These are phyloP conservation scores for Coniophora puteana DNA, from an alignment of 1,284 basidiomycete species.

Conservation along the genomic window DNA sequence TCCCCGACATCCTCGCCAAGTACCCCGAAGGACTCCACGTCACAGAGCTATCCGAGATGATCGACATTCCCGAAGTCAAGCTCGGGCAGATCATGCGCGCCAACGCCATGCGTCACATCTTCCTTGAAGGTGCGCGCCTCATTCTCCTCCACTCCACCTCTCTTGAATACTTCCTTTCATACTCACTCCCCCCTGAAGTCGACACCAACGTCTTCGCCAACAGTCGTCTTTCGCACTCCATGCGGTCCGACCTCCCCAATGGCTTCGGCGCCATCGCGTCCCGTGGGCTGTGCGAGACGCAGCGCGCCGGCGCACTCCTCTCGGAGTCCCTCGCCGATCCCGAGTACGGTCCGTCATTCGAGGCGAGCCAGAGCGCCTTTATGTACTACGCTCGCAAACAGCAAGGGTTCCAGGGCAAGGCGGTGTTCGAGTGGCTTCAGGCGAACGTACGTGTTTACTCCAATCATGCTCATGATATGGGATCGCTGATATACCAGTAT, in stretches of 20 bases:
- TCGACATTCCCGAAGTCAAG: constrained; percentile 26
- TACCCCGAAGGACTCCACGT: constrained; percentile 28
- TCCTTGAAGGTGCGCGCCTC: constrained; percentile 30
- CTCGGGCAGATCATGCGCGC: constrained; percentile 31
- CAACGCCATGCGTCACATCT: constrained; percentile 34
- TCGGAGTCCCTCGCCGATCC: not conserved
- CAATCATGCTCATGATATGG: not conserved
- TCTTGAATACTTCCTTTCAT: too few species aligned
- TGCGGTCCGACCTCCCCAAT: not conserved
- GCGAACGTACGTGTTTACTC: not conserved
- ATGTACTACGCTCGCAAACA: not conserved
- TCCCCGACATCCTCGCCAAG: constrained; percentile 30
- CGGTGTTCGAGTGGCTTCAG: constrained; percentile 4
- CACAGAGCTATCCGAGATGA: constrained; percentile 18
- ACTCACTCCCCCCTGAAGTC: constrained; percentile 6
- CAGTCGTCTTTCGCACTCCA: constrained; percentile 27
- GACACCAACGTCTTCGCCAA: constrained; percentile 29
- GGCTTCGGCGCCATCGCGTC: not conserved
- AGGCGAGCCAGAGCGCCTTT: not conserved
- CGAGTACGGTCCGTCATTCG: not conserved
- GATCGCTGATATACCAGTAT: not conserved
- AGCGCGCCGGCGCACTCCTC: not conserved
- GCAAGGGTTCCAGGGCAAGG: not conserved
- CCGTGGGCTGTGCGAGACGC: not conserved
- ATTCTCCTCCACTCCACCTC: too few species aligned